Evolutionary conservation across 1,284 basidiomycete genomes (phyloP), one percentile per base, ranked within the genome.

Genomic region (Rhodotorula sp.): DNA sequence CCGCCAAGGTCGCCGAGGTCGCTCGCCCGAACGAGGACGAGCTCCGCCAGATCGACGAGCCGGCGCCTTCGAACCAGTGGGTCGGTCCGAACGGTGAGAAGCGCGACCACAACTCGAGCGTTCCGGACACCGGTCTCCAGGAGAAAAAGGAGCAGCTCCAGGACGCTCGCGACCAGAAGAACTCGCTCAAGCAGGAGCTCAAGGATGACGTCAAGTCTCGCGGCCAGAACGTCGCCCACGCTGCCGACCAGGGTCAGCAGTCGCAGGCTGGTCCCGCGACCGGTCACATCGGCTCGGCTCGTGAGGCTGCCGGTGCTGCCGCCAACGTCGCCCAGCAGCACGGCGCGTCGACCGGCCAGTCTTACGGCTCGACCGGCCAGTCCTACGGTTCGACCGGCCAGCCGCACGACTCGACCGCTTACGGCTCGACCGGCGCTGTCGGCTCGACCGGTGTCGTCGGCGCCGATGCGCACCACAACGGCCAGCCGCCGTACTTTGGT

Each of bases 1-100:
- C 91, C 1, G 81, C 84, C 76, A 91, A 93, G 81, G 89, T 86
- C 15, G 90, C 91, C n/a, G 85, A 88, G 66, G 81, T 81, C 47
- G 83, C 92, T 58, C 88, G 89, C 19, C 94, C 95, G 0, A 78
- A 82, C 62, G 82, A 89, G 61, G 87, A 91, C 49, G 81, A 81
- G 7, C 85, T 97, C 57, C 81, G 84, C 52, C 81, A 82, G 34
- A 87, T 92, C 56, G 89, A 97, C 82, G 84, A 91, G 70, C 81
- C 89, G 47, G 90, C 85, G 0, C 87, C 89, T 0, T 81, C 85
- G 49, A 86, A 88, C 77, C 83, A 75, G 75, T 85, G 83, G 82
- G 80, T 82, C 72, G 80, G 80, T 61, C 79, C 81, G 43, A 81
- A 83, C 65, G 83, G 82, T 63, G 72, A 82, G 76, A 79, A 70